phyloP scores from a whole-genome alignment of 106 monocot genomes.

The Alisma plantagoaquatica region DNA sequence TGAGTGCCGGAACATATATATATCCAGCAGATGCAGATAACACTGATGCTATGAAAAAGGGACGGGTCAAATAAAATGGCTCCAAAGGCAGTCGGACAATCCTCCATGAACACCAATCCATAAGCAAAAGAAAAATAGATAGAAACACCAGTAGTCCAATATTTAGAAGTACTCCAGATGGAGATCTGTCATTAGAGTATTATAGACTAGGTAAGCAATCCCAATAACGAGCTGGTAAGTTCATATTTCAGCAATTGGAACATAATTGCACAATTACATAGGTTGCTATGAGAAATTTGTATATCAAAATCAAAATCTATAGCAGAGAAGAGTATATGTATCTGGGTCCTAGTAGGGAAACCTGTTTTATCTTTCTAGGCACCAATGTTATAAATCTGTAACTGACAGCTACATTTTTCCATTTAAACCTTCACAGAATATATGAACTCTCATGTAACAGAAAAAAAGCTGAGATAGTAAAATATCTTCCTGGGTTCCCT shows the following conservation, averaged over 20 bases:
- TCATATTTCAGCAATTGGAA: not conserved
- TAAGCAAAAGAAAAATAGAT: conserved; percentile 44
- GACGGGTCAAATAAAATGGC: conserved; percentile 61
- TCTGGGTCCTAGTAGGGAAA: not conserved
- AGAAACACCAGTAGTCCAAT: conserved; percentile 43
- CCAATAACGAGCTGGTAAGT: not conserved
- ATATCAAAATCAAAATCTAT: no score
- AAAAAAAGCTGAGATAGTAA: no score
- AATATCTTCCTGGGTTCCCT: no score
- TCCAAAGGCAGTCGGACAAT: conserved; percentile 80
- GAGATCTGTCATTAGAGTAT: conserved; percentile 34
- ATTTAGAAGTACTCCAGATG: conserved; percentile 48
- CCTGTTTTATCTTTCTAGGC: not conserved
- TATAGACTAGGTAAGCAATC: not conserved
- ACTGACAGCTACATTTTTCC: no score
- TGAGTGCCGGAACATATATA: conserved; percentile 64
- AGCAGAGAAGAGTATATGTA: no score
- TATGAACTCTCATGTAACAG: no score
- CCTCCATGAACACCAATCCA: conserved; percentile 85
- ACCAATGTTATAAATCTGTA: no score
- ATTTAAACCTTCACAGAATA: no score
- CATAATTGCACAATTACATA: not conserved
- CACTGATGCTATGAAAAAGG: conserved; percentile 55
- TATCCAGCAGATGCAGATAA: conserved; percentile 60
- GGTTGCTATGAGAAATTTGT: no score